These are phyloP conservation scores for Thielaviopsis ethacetica DNA, from an alignment of 2,329 filamentous ascomycete species.

Conservation along the genomic window DNA sequence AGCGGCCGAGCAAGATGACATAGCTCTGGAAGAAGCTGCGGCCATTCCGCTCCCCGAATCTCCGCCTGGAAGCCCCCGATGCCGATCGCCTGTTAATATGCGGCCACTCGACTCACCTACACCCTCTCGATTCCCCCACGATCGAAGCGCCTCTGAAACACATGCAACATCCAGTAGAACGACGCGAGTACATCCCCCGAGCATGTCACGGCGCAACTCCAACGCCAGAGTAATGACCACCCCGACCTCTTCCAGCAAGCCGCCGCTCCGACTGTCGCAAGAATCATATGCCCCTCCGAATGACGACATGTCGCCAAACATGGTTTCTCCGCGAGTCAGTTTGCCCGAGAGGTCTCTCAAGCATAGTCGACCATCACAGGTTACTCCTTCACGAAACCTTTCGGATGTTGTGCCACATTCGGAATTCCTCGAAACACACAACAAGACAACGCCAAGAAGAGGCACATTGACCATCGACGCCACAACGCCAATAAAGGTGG, in stretches of 20 bases:
- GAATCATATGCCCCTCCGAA: conserved; percentile 17
- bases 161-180: background rate
- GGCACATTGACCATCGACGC: background rate
- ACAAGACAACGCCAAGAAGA: background rate
- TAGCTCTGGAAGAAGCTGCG: conserved; percentile 8
- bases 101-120: background rate
- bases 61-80: conserved; percentile 2
- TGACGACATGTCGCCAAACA: conserved; percentile 19
- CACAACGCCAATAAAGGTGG: background rate
- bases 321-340: conserved; percentile 18
- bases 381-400: background rate
- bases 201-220: conserved; percentile 13
- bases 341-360: conserved; percentile 4
- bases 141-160: background rate
- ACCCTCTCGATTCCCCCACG: background rate
- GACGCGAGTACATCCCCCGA: background rate
- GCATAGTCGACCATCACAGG: conserved; percentile 1
- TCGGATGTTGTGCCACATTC: conserved; percentile 3
- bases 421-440: conserved; percentile 5
- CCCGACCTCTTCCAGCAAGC: conserved; percentile 5
- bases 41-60: conserved; percentile 9
- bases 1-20: conserved; percentile 9
- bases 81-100: background rate
- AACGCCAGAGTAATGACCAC: conserved; percentile 15
- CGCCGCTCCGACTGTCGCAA: conserved; percentile 14